A percentile compares a stretch with the other conserved stretches of the same genome.
Conservation (phyloP, 495 filamentous ascomycete genomes). For the Penicillium soppii region DNA sequence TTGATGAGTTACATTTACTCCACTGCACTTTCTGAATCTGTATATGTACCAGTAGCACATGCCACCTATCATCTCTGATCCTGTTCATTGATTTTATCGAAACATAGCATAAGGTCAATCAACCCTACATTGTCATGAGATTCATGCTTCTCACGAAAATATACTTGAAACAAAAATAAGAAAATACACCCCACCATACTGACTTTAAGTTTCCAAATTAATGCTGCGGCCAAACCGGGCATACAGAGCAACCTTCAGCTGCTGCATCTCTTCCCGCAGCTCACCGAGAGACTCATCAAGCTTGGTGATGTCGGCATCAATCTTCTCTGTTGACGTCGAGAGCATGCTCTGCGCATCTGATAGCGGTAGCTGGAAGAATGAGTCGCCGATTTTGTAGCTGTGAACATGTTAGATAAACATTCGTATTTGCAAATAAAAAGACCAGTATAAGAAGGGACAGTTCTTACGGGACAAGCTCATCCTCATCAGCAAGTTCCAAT, state of each 20-base stretch:
- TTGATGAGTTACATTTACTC: constrained; percentile 17
- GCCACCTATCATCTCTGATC: not conserved
- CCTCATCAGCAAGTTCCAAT: constrained; percentile 92
- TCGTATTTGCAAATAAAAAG: constrained; percentile 1
- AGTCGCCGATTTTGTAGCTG: constrained; percentile 95
- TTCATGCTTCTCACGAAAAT: not conserved
- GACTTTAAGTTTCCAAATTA: constrained; percentile 85
- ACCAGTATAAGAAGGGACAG: not conserved
- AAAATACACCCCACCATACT: not conserved
- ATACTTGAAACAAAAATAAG: not conserved
- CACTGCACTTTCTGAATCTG: not conserved
- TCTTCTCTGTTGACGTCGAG: constrained; percentile 61
- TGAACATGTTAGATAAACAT: not conserved
- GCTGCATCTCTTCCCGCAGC: constrained; percentile 79
- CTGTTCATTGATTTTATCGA: not conserved
- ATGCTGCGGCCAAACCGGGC: constrained; percentile 92
- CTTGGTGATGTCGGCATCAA: constrained; percentile 71
- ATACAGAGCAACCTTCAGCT: constrained; percentile 88
- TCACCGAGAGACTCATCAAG: constrained; percentile 73
- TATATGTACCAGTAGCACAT: not conserved
- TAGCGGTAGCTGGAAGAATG: constrained; percentile 84
- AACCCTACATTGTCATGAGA: too few relatives aligned
- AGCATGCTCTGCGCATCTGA: constrained; percentile 84
- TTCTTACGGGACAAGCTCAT: constrained; percentile 81
- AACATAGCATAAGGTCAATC: not conserved